phyloP scores from a whole-genome alignment of 106 monocot genomes.

The Phalaenopsis aphrodite region DNA sequence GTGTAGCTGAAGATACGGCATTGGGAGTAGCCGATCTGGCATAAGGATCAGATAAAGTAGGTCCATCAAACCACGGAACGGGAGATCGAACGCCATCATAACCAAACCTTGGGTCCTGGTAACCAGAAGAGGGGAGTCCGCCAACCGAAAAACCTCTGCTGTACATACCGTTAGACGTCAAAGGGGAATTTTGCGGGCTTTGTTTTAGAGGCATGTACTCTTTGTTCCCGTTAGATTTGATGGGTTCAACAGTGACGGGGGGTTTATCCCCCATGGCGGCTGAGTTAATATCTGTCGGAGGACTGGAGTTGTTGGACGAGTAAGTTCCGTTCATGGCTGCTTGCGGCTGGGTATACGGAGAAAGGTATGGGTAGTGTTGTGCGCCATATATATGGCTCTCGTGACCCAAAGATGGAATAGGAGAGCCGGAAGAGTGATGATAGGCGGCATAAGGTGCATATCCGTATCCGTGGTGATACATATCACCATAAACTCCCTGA shows the following conservation, averaged over 20 bases:
- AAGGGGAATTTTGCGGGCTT: constrained; percentile 34
- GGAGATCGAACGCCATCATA: constrained; percentile 48
- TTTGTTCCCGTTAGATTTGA: constrained; percentile 32
- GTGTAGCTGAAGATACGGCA: constrained; percentile 15
- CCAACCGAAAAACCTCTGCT: constrained; percentile 30
- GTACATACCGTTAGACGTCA: constrained; percentile 34
- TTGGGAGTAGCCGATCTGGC: constrained; percentile 18
- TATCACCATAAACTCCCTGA: constrained; percentile 76
- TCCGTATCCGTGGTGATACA: constrained; percentile 72
- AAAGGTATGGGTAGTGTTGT: constrained; percentile 72
- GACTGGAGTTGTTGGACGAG: constrained; percentile 19
- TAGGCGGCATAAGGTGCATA: constrained; percentile 70
- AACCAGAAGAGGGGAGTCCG: constrained; percentile 37
- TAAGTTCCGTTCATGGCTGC: constrained; percentile 21
- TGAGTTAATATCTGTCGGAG: constrained; percentile 20
- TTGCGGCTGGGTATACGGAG: constrained; percentile 49
- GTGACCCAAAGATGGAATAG: constrained; percentile 59
- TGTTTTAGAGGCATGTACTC: constrained; percentile 20
- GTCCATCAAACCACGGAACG: constrained; percentile 45
- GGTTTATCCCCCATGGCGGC: constrained; percentile 23
- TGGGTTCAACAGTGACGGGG: constrained; percentile 21
- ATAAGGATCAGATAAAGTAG: constrained; percentile 26
- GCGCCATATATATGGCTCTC: constrained; percentile 73
- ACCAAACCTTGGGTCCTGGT: constrained; percentile 46
- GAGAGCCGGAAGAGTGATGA: constrained; percentile 61